Evolutionary conservation across 2,329 filamentous ascomycete genomes (phyloP), one percentile per base, ranked within the genome.

Genomic region (Chaetomium olivaceum): DNA sequence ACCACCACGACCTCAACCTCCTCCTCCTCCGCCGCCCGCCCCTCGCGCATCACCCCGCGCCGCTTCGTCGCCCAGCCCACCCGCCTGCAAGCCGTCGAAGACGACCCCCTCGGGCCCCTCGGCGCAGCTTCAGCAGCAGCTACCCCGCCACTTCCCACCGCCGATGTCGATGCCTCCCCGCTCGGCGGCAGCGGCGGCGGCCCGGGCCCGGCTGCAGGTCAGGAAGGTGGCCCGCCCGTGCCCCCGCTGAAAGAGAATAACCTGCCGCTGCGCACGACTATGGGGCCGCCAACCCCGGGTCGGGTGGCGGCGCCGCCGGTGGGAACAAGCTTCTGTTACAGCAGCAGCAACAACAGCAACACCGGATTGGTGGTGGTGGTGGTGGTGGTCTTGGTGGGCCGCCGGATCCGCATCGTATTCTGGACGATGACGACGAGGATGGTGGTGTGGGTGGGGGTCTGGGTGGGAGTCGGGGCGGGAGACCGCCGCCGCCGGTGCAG

Each of bases 31-130:
- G 71, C 74, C 11, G 65, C 77, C 68, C 80, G 82, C 36, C 76
- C 80, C 12, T 80, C 80, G 29, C 81, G 82, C 68, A 75, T 78
- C n/a, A 77, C 75, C 3, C 82, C 83, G 46, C 87, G 88, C 70
- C 86, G 88, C 68, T 81, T 92, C 74, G 88, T 89, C 71, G 89
- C 89, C 66, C 90, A 93, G 75, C 87, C 90, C 33, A 93, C 91
- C 56, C 89, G 88, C 62, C 89, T 94, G 67, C 88, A 94, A 78
- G 89, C 89, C 67, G 89, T 92, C 71, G 86, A 89, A 52, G 90
- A 93, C 75, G 85, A 88, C 69, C 89, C 90, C 63, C 85, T 93
- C 55, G 92, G 91, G 1, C 91, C 91, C 25, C 81, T 96, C 60
- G 91, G 91, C 65, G 89, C 88, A 62, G 77, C 89, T 31, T 39